A percentile compares a stretch with the other conserved stretches of the same genome.
Evolutionary conservation across 805 yeast species (phyloP).

Genomic region (Sugiyamaella boreocaroliniensis): DNA sequence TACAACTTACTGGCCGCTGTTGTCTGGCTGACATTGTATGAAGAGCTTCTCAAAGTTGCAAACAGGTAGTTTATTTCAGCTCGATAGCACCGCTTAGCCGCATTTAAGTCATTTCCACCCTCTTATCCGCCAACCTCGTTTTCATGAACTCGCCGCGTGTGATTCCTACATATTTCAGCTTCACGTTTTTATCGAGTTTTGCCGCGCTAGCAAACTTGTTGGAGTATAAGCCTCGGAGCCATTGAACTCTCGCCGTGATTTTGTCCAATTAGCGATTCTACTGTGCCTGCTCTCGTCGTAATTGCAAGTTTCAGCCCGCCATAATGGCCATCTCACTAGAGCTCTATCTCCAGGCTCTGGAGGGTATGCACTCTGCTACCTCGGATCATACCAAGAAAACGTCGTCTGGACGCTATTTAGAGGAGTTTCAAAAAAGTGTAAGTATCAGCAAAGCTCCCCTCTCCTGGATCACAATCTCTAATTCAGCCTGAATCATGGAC

Average conservation of each 20-base stretch:
- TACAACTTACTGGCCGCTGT: conserved; percentile 37
- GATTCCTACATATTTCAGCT: too few relatives aligned
- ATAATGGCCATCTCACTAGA: background rate
- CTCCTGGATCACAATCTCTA: background rate
- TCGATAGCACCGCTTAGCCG: too few relatives aligned
- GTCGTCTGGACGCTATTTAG: conserved; percentile 41
- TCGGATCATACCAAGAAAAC: conserved; percentile 35
- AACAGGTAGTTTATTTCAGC: too few relatives aligned
- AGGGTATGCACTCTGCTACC: conserved; percentile 37
- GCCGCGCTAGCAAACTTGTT: too few relatives aligned
- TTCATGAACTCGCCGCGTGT: too few relatives aligned
- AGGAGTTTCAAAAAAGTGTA: conserved; percentile 67
- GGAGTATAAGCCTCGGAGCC: too few relatives aligned
- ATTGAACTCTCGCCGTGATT: too few relatives aligned
- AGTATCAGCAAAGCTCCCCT: too few relatives aligned
- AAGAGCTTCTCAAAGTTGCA: conserved; percentile 3
- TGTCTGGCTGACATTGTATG: conserved; percentile 28
- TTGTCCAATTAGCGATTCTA: too few relatives aligned
- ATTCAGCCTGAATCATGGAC: conserved; percentile 59
- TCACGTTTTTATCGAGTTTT: too few relatives aligned
- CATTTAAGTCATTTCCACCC: too few relatives aligned
- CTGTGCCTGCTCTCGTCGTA: background rate
- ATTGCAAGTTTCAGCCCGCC: background rate
- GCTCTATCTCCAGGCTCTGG: conserved; percentile 32
- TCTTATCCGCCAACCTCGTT: too few relatives aligned